Evolutionary conservation across 345 rosid species (phyloP), one percentile per base, ranked within the genome.

Genomic region (Rubroshorea leprosula): DNA sequence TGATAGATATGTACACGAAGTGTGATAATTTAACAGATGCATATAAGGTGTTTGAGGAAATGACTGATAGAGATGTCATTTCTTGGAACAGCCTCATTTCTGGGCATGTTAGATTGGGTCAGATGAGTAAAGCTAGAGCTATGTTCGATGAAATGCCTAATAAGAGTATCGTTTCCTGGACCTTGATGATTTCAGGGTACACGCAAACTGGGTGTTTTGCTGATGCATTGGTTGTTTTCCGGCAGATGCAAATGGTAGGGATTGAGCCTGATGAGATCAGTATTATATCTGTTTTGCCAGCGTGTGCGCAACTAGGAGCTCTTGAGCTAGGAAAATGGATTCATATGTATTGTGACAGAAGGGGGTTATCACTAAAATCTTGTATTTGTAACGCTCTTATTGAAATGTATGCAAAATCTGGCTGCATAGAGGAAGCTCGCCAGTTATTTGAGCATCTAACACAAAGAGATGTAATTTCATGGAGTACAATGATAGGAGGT

Each of bases 401-500:
- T 3, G 83, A 81, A 57, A 81, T 79, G 83, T 86, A 86, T 15
- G 79, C 79, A 1, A 86, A 81, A 67, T 79, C 82, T 16, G 90
- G 94, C 27, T 39, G 70, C 73, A 79, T 81, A 22, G 24, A 60
- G 24, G 66, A 76, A 45, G 85, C 90, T 1, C 47, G 62, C 5
- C 35, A 57, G 24, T 9, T 77, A 65, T 86, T 83, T 20, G 39
- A 72, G 12, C 68, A 55, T 7, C 76, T 79, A 77, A 35, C 49
- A 0, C 27, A 51, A 29, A 79, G 61, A 46, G 78, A 81, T 69
- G 72, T 29, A 3, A 76, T 83, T 41, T 77, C 94, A 0, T 86
- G 87, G 87, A 86, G 83, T 29, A 78, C 85, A 3, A 78, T 86
- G 75, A 83, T 83, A 62, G 70, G 79, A 55, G 82, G 79, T 45